Base-by-base conservation (phyloP, 441 rosid species). In the Breynia disticha region DNA sequence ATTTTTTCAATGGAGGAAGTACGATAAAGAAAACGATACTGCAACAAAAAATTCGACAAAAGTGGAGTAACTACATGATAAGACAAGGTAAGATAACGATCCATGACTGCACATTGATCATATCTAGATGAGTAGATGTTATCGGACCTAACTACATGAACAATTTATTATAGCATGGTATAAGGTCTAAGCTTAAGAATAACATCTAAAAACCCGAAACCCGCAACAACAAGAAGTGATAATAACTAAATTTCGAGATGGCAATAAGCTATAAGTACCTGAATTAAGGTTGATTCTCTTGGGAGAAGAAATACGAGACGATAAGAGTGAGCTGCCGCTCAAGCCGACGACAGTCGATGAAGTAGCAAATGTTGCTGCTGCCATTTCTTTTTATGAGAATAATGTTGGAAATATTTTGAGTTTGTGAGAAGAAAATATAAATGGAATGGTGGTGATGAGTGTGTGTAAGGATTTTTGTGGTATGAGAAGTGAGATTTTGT, bases 291-390 rank as follows among this genome's bases (percentile, higher is more conserved):
- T 17, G 22, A 59, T 48, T 68, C 42, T 67, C 39, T 28, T 70
- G 16, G 65, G 43, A 8, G 62, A 50, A 46, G 56, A 47, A 13
- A 16, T 55, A 41, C 58, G 19, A 48, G 70, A 70, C 57, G 79
- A 47, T 16, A 80, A 54, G 14, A 76, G 72, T 1, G 77, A 57
- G 57, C 76, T 46, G 57, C 70, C 66, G 72, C 79, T 78, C n/a
- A 90, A 81, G 57, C 95, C 91, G 20, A 77, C 54, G 41, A 87
- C 79, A 54, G 91, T 62, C 11, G 95, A 74, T 1, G 88, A 66
- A 56, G 80, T 52, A 28, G 84, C 73, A 60, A 78, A 62, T 56
- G 83, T 49, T 50, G 95, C 77, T 50, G 95, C 77, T 50, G 94
- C 94, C 91, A 84, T 80, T 59, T 53, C 60, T 50, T 21, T 14